Evolutionary conservation across 2,329 filamentous ascomycete genomes (phyloP), one percentile per base, ranked within the genome.

Genomic region (Talaromyces marneffei): DNA sequence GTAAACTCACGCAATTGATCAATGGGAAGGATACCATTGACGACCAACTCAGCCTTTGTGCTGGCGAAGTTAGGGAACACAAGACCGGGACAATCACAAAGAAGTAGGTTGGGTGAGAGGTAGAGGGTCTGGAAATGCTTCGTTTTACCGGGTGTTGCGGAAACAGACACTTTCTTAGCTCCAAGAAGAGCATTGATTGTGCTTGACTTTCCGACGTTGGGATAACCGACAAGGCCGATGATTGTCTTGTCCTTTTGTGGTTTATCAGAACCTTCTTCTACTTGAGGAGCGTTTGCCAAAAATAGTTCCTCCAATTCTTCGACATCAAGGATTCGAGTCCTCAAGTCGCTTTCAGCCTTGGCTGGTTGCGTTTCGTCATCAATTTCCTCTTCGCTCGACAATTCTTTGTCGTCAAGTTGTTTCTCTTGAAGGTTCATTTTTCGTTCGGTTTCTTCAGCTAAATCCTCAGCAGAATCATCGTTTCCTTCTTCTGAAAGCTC

Each of bases 51-150:
- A 40, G 91, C 94, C 77, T 97, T 97, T 52, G 92, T 97, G 50
- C 88, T 92, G 61, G 94, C 93, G 69, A 97, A 99, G 78, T 97
- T 97, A 69, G 94, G 92, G 75, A 99, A 97, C 1, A 99, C 95
- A 20, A 99, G 87, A 87, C 94, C 94, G 9, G 94, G 94, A 72
- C 94, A 99, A 86, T 99, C 94, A 77, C 94, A 97, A 6, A 99
- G 85, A 52, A 97, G 84, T 65, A 99, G 91, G 62, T 87, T 86
- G 0, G 94, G 89, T 62, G 90, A 94, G 33, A 99, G 85, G 73
- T 97, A 92, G 62, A 99, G 94, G 1, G 94, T 99, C 76, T 99
- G 94, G 80, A 99, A 99, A 71, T 99, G 94, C 80, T 99, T 99
- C 14, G 94, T 99, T 80, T 99, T 99, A 74, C 94, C 94, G 3